Base-by-base conservation (phyloP, 495 filamentous ascomycete genomes). In the Xylaria acuta region DNA sequence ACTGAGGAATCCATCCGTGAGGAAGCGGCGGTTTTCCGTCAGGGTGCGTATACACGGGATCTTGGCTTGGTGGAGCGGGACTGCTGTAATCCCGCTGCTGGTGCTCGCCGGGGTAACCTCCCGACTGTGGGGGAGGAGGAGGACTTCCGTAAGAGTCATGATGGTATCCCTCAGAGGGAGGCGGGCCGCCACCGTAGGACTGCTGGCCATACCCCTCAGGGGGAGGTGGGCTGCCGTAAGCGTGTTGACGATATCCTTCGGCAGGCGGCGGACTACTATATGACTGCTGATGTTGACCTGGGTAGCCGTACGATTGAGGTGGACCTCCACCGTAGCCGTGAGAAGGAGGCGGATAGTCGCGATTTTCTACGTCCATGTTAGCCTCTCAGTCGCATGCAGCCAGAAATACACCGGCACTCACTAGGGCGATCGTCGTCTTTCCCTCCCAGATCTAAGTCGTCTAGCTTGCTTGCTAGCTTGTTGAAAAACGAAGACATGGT, bases 1-100 rank as follows among this genome's bases (percentile, higher is more conserved):
- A 92, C 70, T 84, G 84, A 25, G 89, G 85, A 59, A 80, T 75
- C 90, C 90, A 92, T 72, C 89, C 90, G 0, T 78, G 66, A 1
- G 89, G 88, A 30, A 90, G 82, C 22, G 87, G 86, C 11, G 88
- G 87, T 53, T 82, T 84, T 74, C 84, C 83, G 2, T 83, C 65
- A 11, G 84, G 81, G 8, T 82, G 82, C 18, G 79, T 71, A 65
- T 88, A 82, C 8, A 67, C 64, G 36, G 75, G 75, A 7, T 69
- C 77, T 32, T 72, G 53, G 7, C 56, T 36, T 0, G 66, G 53
- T 43, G 81, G 76, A 11, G 83, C 79, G 9, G 80, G 76, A n/a
- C 75, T 77, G 27, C 62, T 69, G 64, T 68, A 71, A 36, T 78
- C 74, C 8, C 70, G 72, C 40, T 64, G 60, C 58, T 77, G 78